These are phyloP conservation scores for Pseudonectria foliicola DNA, from an alignment of 2,329 filamentous ascomycete species.

Conservation along the genomic window DNA sequence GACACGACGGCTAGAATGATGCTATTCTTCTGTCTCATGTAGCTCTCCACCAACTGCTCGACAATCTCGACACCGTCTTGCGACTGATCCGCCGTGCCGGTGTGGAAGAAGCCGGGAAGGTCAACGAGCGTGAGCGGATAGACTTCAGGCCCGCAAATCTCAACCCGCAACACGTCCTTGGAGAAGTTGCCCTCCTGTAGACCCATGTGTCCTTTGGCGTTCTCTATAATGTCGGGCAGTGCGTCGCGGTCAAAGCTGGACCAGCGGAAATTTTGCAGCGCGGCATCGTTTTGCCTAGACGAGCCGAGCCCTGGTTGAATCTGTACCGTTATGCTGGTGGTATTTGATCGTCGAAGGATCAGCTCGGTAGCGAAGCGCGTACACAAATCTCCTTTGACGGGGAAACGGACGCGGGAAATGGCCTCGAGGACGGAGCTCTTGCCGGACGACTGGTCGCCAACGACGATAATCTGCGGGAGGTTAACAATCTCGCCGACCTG, in stretches of 20 bases:
- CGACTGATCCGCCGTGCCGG: constrained; percentile 26
- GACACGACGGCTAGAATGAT: constrained; percentile 51
- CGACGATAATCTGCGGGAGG: constrained; percentile 50
- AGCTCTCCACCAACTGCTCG: constrained; percentile 35
- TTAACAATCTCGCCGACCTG: constrained; percentile 36
- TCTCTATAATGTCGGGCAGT: constrained; percentile 41
- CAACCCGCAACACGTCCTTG: constrained; percentile 38
- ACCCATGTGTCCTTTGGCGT: constrained; percentile 45
- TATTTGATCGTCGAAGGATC: constrained; percentile 37
- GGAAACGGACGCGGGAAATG: constrained; percentile 54
- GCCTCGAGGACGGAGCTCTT: constrained; percentile 61
- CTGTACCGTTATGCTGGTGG: constrained; percentile 33
- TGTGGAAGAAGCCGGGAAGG: constrained; percentile 40
- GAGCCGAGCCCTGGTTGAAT: constrained; percentile 24
- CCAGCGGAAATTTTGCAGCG: constrained; percentile 22
- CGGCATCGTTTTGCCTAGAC: constrained; percentile 18
- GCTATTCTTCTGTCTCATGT: constrained; percentile 51
- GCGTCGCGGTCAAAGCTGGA: constrained; percentile 30
- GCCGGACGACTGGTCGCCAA: constrained; percentile 53
- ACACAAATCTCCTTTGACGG: constrained; percentile 46
- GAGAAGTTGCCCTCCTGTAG: constrained; percentile 30
- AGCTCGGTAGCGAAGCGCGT: constrained; percentile 57
- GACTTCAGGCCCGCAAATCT: constrained; percentile 36
- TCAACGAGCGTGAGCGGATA: constrained; percentile 48
- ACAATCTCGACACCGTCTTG: constrained; percentile 25